Percentiles rank a stretch among this genome's conserved stretches.
These are phyloP conservation scores for Blastobotrys capitulatus DNA, from an alignment of 1,139 yeast genomes.

Conservation along the genomic window DNA sequence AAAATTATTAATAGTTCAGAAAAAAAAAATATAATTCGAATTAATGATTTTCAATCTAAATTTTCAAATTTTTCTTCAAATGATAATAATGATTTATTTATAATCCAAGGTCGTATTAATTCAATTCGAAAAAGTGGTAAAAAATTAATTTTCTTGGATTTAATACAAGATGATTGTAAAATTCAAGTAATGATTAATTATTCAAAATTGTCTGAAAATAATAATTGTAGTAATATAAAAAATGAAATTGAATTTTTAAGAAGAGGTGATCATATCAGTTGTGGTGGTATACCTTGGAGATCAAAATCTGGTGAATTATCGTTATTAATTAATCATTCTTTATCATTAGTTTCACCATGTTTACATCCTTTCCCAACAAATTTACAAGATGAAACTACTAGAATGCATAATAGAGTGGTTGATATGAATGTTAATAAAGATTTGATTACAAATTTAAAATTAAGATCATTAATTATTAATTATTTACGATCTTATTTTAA, in stretches of 20 bases:
- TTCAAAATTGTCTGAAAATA: constrained; percentile 37
- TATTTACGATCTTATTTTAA: constrained; percentile 55
- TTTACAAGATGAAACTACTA: constrained; percentile 48
- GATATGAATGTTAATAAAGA: constrained; percentile 61
- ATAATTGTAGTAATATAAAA: constrained; percentile 1
- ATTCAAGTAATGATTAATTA: constrained; percentile 60
- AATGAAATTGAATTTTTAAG: constrained; percentile 43
- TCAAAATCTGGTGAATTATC: constrained; percentile 80
- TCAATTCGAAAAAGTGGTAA: constrained; percentile 59
- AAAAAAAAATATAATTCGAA: constrained; percentile 8
- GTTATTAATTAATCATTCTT: constrained; percentile 48
- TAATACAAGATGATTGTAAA: constrained; percentile 50
- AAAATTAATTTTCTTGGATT: constrained; percentile 61
- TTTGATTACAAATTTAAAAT: constrained; percentile 45
- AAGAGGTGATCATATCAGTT: constrained; percentile 66
- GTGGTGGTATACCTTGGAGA: constrained; percentile 63
- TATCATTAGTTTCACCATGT: constrained; percentile 59
- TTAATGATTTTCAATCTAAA: constrained; percentile 1
- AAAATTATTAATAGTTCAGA: constrained; percentile 7
- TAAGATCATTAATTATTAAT: constrained; percentile 50
- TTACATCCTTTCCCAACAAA: constrained; percentile 66
- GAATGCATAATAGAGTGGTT: constrained; percentile 64
- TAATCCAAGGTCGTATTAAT: constrained; percentile 52
- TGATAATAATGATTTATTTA: constrained; percentile 12
- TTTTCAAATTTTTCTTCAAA: neutral